Evolutionary conservation across 225 moss, liverwort and hornwort genomes (phyloP).

Genomic region (Antitrichia curtipendula): DNA sequence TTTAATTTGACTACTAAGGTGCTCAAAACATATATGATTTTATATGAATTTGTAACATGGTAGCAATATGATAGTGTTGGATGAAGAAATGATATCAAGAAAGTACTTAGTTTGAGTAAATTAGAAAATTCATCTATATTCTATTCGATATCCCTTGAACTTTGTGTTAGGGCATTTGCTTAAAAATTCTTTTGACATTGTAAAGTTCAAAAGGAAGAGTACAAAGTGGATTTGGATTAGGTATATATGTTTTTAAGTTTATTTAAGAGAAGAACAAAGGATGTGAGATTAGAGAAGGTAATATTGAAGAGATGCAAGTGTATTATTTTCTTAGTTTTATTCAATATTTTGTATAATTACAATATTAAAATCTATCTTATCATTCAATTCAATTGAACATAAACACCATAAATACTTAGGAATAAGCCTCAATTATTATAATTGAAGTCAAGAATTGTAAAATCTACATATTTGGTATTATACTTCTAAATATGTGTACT

Average conservation of each 20-base stretch:
- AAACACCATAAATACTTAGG: too few species aligned
- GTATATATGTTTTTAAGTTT: too few species aligned
- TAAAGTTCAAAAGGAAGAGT: background rate
- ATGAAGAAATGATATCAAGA: background rate
- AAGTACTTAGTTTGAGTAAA: background rate
- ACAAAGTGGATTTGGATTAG: too few species aligned
- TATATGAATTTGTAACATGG: background rate
- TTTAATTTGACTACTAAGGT: background rate
- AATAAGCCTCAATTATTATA: background rate
- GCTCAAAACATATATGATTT: background rate
- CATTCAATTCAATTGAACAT: fast-evolving
- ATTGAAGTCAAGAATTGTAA: background rate
- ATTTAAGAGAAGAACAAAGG: too few species aligned
- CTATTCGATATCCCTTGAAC: background rate
- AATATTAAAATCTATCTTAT: background rate
- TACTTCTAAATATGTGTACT: too few species aligned
- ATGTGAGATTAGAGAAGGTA: background rate
- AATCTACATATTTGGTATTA: background rate
- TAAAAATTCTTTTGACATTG: background rate
- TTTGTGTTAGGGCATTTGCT: background rate
- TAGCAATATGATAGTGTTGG: background rate
- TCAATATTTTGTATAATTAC: background rate
- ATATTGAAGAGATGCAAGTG: background rate
- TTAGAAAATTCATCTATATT: too few species aligned
- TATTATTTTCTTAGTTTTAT: fast-evolving